Evolutionary conservation across 2,329 filamentous ascomycete species (phyloP).

Genomic region (Thielaviopsis populi): DNA sequence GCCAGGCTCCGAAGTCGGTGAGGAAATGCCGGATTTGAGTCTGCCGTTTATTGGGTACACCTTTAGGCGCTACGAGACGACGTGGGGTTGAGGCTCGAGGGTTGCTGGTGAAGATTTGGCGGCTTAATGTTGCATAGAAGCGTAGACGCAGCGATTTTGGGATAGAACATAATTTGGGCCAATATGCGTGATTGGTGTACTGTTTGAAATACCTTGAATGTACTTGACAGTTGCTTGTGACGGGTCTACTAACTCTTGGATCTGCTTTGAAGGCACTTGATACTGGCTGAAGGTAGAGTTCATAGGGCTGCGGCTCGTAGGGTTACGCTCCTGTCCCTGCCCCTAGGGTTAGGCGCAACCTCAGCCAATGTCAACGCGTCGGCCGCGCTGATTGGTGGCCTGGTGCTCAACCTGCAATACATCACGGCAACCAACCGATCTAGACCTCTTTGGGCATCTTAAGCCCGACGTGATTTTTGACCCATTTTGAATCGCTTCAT

Average conservation of each 20-base stretch:
- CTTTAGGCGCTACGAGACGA: slow-evolving; percentile 16
- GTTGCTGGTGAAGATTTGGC: background rate
- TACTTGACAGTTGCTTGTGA: too few relatives aligned
- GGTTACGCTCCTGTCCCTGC: too few relatives aligned
- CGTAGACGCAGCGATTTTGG: too few relatives aligned
- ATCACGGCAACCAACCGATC: background rate
- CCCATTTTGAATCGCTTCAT: background rate
- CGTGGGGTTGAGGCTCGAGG: slow-evolving; percentile 9
- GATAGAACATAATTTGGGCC: too few relatives aligned
- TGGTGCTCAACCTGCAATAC: background rate
- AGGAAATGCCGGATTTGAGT: slow-evolving; percentile 86
- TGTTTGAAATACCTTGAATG: too few relatives aligned
- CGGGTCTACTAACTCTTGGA: too few relatives aligned
- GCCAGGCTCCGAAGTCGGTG: slow-evolving; percentile 22
- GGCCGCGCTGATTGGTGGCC: slow-evolving; percentile 8
- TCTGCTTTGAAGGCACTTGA: too few relatives aligned
- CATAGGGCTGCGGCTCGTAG: too few relatives aligned
- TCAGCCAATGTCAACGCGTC: slow-evolving; percentile 4
- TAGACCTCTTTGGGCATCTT: background rate
- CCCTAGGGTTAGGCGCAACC: background rate
- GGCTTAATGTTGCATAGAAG: too few relatives aligned
- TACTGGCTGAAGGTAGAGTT: too few relatives aligned
- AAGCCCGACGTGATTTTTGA: background rate
- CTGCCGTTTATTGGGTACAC: slow-evolving; percentile 50
- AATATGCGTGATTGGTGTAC: too few relatives aligned